Percentiles rank a stretch among this genome's conserved stretches.
Conservation (phyloP, 2,329 filamentous ascomycete species). For the Raffaelea arxii region DNA sequence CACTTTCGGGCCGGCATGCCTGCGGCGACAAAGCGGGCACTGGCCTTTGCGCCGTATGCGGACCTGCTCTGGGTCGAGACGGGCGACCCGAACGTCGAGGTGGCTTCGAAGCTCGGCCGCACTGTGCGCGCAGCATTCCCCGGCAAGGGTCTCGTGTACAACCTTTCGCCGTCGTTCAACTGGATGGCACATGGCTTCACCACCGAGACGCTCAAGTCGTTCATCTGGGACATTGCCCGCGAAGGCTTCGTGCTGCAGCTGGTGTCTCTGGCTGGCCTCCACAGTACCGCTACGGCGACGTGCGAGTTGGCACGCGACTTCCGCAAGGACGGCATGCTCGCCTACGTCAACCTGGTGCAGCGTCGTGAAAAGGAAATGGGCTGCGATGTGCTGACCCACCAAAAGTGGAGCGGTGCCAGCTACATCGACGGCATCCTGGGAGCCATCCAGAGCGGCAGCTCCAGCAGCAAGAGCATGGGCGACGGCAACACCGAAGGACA, state of each 20-base stretch:
- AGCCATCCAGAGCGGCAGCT: slow-evolving; percentile 87
- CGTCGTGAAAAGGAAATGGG: slow-evolving; percentile 80
- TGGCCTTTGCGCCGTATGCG: slow-evolving; percentile 84
- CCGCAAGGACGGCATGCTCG: slow-evolving; percentile 88
- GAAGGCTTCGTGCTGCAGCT: slow-evolving; percentile 70
- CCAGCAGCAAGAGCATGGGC: slow-evolving; percentile 85
- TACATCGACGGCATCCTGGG: slow-evolving; percentile 86
- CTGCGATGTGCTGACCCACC: slow-evolving; percentile 88
- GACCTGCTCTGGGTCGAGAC: slow-evolving; percentile 98
- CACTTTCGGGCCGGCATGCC: slow-evolving; percentile 77
- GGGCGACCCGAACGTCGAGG: slow-evolving; percentile 72
- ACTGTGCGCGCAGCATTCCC: slow-evolving; percentile 63
- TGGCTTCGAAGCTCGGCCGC: slow-evolving; percentile 64
- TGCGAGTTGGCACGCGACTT: slow-evolving; percentile 73
- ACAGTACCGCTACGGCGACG: slow-evolving; percentile 54
- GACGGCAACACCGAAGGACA: slow-evolving; percentile 82
- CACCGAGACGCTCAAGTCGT: slow-evolving; percentile 71
- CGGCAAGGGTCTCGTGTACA: slow-evolving; percentile 89
- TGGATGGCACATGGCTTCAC: slow-evolving; percentile 95
- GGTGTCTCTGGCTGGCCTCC: slow-evolving; percentile 55
- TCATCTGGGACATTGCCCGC: slow-evolving; percentile 92
- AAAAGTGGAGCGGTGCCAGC: slow-evolving; percentile 65
- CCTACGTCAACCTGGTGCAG: slow-evolving; percentile 93
- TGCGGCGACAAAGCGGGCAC: slow-evolving; percentile 85
- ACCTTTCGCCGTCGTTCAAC: slow-evolving; percentile 94